phyloP scores from a whole-genome alignment of 768 basidiomycete genomes.

The Auricularia sp. region DNA sequence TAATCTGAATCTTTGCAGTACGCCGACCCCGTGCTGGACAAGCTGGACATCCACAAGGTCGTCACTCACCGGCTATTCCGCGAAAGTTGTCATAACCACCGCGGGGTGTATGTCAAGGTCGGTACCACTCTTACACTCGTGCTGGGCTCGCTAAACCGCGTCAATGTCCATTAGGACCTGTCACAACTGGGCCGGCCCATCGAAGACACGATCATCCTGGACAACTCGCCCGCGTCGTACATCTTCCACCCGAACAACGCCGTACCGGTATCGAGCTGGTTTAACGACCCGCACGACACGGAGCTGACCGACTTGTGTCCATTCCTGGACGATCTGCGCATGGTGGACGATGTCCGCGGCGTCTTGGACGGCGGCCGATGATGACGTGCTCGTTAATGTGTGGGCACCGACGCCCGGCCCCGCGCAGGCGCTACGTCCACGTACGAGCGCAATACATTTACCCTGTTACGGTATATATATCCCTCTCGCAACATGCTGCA shows the following conservation, averaged over 20 bases:
- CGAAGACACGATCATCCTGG: conserved; percentile 38
- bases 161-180: conserved; percentile 22
- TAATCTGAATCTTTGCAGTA: conserved; percentile 20
- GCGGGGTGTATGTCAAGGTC: conserved; percentile 39
- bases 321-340: conserved; percentile 35
- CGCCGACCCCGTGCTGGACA: conserved; percentile 42
- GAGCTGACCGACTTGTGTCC: conserved; percentile 36
- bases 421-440: no score
- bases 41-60: conserved; percentile 36
- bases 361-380: conserved; percentile 32
- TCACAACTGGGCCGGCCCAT: conserved; percentile 40
- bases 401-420: no score
- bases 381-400: background rate
- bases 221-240: conserved; percentile 43
- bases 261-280: conserved; percentile 42
- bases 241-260: conserved; percentile 47
- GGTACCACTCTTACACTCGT: conserved; percentile 13
- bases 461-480: no score
- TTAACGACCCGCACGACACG: conserved; percentile 41
- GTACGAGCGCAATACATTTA: no score
- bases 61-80: conserved; percentile 40
- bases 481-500: no score
- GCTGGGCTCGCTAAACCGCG: background rate
- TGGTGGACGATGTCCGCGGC: conserved; percentile 35
- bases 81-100: conserved; percentile 43